Evolutionary conservation across 352 stramenopile species (phyloP).

Genomic region (Achlya hypogyna): DNA sequence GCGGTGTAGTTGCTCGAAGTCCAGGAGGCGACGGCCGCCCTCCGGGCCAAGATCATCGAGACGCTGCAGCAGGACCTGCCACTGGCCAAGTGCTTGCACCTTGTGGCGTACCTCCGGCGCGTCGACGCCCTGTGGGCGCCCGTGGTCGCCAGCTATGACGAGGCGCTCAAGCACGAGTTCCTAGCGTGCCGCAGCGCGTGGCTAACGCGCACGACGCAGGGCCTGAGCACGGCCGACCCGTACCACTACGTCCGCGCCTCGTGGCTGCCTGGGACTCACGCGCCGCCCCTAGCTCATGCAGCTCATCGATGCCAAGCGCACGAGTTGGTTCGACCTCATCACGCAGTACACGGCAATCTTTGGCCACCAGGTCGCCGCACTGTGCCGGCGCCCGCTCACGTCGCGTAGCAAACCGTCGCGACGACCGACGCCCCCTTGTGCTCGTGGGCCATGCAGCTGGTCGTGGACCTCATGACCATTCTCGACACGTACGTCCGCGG

Average conservation of each 20-base stretch:
- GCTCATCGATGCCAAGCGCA: conserved; percentile 81
- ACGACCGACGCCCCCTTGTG: conserved; percentile 76
- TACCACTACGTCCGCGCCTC: conserved; percentile 68
- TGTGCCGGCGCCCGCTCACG: not conserved
- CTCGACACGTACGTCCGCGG: conserved; percentile 49
- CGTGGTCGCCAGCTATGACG: conserved; percentile 44
- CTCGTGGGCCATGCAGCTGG: conserved; percentile 67
- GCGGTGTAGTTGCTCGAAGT: conserved; percentile 42
- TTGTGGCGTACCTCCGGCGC: conserved; percentile 70
- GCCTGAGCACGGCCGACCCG: conserved; percentile 46
- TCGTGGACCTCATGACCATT: conserved; percentile 71
- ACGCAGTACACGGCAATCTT: conserved; percentile 89
- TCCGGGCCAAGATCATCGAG: conserved; percentile 71
- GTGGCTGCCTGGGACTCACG: not conserved
- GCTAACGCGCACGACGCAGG: conserved; percentile 51
- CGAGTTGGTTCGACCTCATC: conserved; percentile 87
- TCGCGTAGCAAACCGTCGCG: conserved; percentile 43
- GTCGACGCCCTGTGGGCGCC: conserved; percentile 47
- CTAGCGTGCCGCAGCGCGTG: conserved; percentile 64
- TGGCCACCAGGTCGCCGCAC: conserved; percentile 42
- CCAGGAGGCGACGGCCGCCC: conserved; percentile 42
- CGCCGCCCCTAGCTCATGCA: conserved; percentile 48
- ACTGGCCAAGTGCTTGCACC: conserved; percentile 65
- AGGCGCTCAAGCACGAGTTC: conserved; percentile 80
- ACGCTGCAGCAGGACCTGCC: conserved; percentile 76